These are phyloP conservation scores for Acanthamoeba royreba DNA, from an alignment of 208 protist species.

Conservation along the genomic window DNA sequence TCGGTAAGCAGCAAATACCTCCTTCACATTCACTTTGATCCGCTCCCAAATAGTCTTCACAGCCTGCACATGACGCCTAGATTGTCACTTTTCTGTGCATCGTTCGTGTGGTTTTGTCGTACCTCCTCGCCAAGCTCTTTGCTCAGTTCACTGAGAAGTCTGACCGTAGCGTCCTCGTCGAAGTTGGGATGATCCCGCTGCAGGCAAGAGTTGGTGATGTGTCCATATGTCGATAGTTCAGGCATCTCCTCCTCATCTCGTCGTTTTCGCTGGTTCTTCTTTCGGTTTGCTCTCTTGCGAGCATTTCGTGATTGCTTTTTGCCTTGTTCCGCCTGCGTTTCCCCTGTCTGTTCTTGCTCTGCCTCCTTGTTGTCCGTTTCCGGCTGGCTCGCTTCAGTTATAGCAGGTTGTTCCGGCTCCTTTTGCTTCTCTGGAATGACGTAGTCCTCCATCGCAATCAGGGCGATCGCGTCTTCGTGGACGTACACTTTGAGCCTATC, in stretches of 20 bases:
- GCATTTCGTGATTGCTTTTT: not conserved
- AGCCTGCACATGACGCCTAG: no score
- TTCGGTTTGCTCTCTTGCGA: not conserved
- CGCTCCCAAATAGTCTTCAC: conserved; percentile 3
- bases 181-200: not conserved
- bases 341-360: not conserved
- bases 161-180: not conserved
- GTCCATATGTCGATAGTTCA: not conserved
- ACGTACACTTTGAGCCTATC: not conserved
- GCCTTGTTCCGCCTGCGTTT: not conserved
- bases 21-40: not conserved
- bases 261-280: not conserved
- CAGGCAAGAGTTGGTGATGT: conserved; percentile 22
- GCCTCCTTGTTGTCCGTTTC: not conserved
- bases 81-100: no score
- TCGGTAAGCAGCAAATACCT: not conserved
- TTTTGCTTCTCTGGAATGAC: not conserved
- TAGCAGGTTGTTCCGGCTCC: no score
- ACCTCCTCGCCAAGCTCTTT: conserved; percentile 15
- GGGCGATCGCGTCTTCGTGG: not conserved
- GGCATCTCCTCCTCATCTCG: not conserved
- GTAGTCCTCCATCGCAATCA: conserved; percentile 2
- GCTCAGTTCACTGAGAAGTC: not conserved
- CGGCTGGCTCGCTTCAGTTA: no score
- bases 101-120: no score